A percentile compares a stretch with the other conserved stretches of the same genome.
These are phyloP conservation scores for Linanthus parryae DNA, from an alignment of 148 eudicot genomes.

Conservation along the genomic window DNA sequence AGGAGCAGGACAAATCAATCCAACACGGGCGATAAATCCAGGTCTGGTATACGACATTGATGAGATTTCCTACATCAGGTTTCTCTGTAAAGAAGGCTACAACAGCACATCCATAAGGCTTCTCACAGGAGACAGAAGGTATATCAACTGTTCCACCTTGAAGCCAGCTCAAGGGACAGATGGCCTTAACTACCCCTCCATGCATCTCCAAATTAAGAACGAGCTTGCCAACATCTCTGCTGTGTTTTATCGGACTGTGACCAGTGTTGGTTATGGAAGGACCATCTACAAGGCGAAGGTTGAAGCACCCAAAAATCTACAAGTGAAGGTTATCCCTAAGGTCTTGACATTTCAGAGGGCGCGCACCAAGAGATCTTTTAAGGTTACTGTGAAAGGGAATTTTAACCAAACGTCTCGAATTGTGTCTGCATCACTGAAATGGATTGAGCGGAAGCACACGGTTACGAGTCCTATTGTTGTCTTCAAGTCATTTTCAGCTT, in stretches of 20 bases:
- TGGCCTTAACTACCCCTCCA: constrained; percentile 82
- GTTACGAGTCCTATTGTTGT: constrained; percentile 66
- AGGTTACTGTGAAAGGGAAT: constrained; percentile 38
- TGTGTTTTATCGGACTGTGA: constrained; percentile 48
- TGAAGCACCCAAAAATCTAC: constrained; percentile 22
- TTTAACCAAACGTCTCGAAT: constrained; percentile 13
- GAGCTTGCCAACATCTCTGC: constrained; percentile 15
- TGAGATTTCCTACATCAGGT: constrained; percentile 40
- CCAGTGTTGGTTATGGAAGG: constrained; percentile 40
- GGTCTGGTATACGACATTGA: constrained; percentile 64
- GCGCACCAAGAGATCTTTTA: constrained; percentile 37
- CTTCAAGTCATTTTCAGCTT: constrained; percentile 1
- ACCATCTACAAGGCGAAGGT: constrained; percentile 41
- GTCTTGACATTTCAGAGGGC: constrained; percentile 24
- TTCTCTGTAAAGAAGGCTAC: constrained; percentile 67
- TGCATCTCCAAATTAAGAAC: constrained; percentile 35
- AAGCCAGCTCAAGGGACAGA: constrained; percentile 35
- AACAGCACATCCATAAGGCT: constrained; percentile 29
- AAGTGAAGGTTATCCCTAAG: constrained; percentile 40
- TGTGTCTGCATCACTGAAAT: constrained; percentile 31
- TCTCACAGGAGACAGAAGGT: constrained; percentile 25
- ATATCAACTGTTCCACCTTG: constrained; percentile 39
- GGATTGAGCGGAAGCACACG: constrained; percentile 40
- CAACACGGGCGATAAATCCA: constrained; percentile 50
- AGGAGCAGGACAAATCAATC: constrained; percentile 65